phyloP scores from a whole-genome alignment of 495 filamentous ascomycete species.

The Peziza echinospora region DNA sequence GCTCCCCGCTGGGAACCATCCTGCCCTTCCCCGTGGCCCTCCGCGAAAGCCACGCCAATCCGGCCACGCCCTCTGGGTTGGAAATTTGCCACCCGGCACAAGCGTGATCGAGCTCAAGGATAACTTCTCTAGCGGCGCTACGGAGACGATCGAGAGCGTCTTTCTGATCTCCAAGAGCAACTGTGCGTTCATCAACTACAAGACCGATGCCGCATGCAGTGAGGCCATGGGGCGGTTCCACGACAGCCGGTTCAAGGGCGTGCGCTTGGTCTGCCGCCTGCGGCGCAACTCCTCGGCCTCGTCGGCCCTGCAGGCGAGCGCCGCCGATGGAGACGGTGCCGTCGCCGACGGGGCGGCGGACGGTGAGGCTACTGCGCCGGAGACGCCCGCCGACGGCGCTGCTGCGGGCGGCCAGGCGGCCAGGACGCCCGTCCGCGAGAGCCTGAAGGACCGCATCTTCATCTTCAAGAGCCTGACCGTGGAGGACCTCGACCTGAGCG shows the following conservation, averaged over 20 bases:
- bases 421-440: not conserved
- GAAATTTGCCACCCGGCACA: slow-evolving; percentile 71
- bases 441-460: slow-evolving; percentile 52
- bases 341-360: slow-evolving; percentile 7
- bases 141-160: slow-evolving; percentile 60
- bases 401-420: slow-evolving; percentile 3
- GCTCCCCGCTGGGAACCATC: slow-evolving; percentile 7
- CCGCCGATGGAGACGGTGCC: slow-evolving; percentile 8
- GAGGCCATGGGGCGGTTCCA: slow-evolving; percentile 70
- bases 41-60: slow-evolving; percentile 82
- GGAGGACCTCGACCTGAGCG: slow-evolving; percentile 86
- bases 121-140: slow-evolving; percentile 68
- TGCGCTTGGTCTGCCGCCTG: slow-evolving; percentile 76
- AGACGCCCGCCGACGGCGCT: slow-evolving; percentile 8
- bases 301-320: slow-evolving; percentile 27
- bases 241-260: slow-evolving; percentile 72
- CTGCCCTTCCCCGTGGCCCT: slow-evolving; percentile 53
- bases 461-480: slow-evolving; percentile 85
- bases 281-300: slow-evolving; percentile 36
- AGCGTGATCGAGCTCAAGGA: slow-evolving; percentile 65
- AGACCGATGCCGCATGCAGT: slow-evolving; percentile 51
- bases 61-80: slow-evolving; percentile 90
- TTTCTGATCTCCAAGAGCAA: slow-evolving; percentile 96
- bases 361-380: slow-evolving; percentile 9
- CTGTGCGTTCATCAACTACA: slow-evolving; percentile 94